Evolutionary conservation across 345 rosid species (phyloP), one percentile per base, ranked within the genome.

Genomic region (Dovyalis caffra): DNA sequence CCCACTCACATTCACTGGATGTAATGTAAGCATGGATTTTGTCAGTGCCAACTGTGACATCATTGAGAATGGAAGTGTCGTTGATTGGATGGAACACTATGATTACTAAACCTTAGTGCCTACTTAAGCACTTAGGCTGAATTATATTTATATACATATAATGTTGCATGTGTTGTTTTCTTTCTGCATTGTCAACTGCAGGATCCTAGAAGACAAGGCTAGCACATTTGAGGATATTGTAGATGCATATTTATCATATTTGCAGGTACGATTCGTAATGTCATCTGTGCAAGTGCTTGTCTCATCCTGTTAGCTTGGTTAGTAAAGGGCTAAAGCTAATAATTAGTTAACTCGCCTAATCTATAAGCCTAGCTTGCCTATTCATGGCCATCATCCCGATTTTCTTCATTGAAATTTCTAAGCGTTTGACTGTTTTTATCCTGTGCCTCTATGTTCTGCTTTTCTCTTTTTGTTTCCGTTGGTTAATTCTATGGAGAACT

Each of bases 161-260:
- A 32, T 31, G 61, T 28, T 31, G 21, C 16, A 3, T 23, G 21
- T 74, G 9, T 58, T 58, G 58, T 29, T 5, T 64, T 51, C 37
- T 67, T 31, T 72, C 62, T 29, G 72, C 38, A 7, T 40, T 58
- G 11, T 81, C 45, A 65, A 81, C 21, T 72, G 77, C 77, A 95
- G 99, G 87, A 75, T 88, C 79, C 83, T 89, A 85, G 89, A 87
- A 10, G 85, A 89, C 69, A 89, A 86, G 79, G 86, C 85, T 65
- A 89, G 86, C 71, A 78, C 93, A 49, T 71, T 96, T 79, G 99
- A 96, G 85, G 98, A 96, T 78, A 88, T 88, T 40, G 77, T 96
- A 70, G 99, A 93, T 82, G 93, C 94, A 66, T 96, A 96, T 87
- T 85, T 93, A 74, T 97, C 93, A 25, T 85, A 88, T 81, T 79